Evolutionary conservation across 1,284 basidiomycete species (phyloP).

Genomic region (Apiotrichum veenhuisii): DNA sequence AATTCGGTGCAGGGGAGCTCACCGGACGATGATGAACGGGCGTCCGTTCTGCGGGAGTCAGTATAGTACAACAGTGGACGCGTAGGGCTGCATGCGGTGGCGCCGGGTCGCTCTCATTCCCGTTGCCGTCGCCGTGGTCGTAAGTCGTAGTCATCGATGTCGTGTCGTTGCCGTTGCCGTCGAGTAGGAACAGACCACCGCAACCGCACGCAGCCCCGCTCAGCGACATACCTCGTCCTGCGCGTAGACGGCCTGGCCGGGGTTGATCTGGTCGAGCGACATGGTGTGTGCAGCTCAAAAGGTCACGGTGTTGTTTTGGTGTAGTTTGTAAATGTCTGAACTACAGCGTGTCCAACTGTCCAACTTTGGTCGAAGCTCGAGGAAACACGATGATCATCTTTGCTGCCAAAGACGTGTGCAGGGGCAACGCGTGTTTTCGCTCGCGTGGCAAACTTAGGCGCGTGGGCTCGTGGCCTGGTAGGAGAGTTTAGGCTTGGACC

Average conservation of each 20-base stretch:
- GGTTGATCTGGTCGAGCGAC: conserved; percentile 48
- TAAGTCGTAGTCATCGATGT: no score
- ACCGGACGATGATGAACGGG: conserved; percentile 95
- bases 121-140: no score
- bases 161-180: no score
- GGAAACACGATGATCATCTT: neutral
- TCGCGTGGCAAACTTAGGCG: no score
- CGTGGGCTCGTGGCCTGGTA: no score
- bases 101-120: no score
- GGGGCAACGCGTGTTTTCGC: no score
- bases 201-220: no score
- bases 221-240: conserved; percentile 71
- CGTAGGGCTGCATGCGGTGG: neutral
- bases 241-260: conserved; percentile 70
- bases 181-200: no score
- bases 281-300: conserved; percentile 18
- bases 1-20: no score
- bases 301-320: conserved; percentile 3
- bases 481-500: no score
- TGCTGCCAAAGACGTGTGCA: no score
- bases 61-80: neutral
- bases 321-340: neutral
- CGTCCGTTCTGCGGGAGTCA: conserved; percentile 71
- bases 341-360: neutral
- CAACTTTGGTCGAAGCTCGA: conserved; percentile 1